Evolutionary conservation across 306 rosid genomes (phyloP).

Genomic region (Prunus mongolica): DNA sequence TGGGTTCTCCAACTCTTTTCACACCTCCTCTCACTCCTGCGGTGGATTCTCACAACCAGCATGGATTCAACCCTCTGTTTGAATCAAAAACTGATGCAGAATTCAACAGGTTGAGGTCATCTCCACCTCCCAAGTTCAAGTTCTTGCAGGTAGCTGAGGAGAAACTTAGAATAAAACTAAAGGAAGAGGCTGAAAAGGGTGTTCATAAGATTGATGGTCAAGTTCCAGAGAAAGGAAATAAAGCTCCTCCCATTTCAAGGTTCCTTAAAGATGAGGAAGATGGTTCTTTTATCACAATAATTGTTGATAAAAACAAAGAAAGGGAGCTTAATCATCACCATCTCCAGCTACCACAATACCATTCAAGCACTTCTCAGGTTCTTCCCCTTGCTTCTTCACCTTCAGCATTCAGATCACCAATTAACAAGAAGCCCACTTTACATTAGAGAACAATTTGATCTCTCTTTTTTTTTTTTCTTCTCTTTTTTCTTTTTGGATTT

Average conservation of each 20-base stretch:
- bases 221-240: conserved; percentile 6
- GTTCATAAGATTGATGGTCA: not conserved
- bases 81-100: conserved; percentile 83
- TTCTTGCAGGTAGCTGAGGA: conserved; percentile 93
- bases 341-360: conserved; percentile 8
- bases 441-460: conserved; percentile 31
- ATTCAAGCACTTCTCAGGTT: conserved; percentile 77
- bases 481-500: conserved; percentile 18
- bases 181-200: conserved; percentile 40
- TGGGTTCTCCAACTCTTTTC: conserved; percentile 72
- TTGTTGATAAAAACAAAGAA: conserved; percentile 57
- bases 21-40: conserved; percentile 75
- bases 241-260: conserved; percentile 14
- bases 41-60: conserved; percentile 35
- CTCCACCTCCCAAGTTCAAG: conserved; percentile 96
- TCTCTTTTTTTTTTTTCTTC: conserved; percentile 12
- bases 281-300: conserved; percentile 55
- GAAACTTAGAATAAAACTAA: conserved; percentile 59
- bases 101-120: conserved; percentile 75
- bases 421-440: conserved; percentile 44
- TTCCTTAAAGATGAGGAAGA: conserved; percentile 46
- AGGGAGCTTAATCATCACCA: conserved; percentile 39
- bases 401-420: conserved; percentile 39
- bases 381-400: conserved; percentile 71
- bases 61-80: conserved; percentile 69